These are phyloP conservation scores for Alternaria novae-zelandiae DNA, from an alignment of 2,329 filamentous ascomycete species.

Conservation along the genomic window DNA sequence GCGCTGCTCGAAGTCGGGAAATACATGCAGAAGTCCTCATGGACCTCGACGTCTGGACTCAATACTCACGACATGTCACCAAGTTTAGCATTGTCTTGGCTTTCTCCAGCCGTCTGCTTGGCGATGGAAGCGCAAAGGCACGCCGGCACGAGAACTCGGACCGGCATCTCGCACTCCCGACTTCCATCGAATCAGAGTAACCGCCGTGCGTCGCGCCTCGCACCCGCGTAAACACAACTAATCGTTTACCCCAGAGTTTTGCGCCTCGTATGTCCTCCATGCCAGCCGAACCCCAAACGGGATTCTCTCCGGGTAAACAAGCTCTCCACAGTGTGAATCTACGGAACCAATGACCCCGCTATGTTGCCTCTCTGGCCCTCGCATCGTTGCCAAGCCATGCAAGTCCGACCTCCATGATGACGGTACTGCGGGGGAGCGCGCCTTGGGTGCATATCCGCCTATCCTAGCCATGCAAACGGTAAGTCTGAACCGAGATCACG, in stretches of 20 bases:
- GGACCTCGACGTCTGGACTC: not conserved
- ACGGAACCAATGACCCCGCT: constrained; percentile 13
- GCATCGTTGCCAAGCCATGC: constrained; percentile 23
- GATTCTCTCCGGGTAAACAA: constrained; percentile 13
- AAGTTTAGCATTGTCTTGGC: not conserved
- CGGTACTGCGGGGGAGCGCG: constrained; percentile 28
- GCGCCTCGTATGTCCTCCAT: constrained; percentile 1
- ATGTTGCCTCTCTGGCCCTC: constrained; percentile 12
- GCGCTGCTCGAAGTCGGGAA: not conserved
- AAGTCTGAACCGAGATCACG: constrained; percentile 2
- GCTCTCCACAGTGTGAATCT: constrained; percentile 3
- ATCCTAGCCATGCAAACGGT: constrained; percentile 14
- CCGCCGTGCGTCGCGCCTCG: constrained; percentile 2
- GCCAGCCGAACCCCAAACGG: constrained; percentile 11
- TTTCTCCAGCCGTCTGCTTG: not conserved
- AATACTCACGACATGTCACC: not conserved
- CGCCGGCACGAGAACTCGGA: not conserved
- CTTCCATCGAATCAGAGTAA: not conserved
- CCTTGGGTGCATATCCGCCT: constrained; percentile 19
- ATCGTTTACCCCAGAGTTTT: constrained; percentile 12
- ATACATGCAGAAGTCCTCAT: not conserved
- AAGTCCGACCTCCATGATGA: constrained; percentile 12
- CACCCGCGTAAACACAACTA: constrained; percentile 1
- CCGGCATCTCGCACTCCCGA: constrained; percentile 10
- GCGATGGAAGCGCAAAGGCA: not conserved